These are phyloP conservation scores for Podaxis sp. DNA, from an alignment of 768 basidiomycete genomes.

Conservation along the genomic window DNA sequence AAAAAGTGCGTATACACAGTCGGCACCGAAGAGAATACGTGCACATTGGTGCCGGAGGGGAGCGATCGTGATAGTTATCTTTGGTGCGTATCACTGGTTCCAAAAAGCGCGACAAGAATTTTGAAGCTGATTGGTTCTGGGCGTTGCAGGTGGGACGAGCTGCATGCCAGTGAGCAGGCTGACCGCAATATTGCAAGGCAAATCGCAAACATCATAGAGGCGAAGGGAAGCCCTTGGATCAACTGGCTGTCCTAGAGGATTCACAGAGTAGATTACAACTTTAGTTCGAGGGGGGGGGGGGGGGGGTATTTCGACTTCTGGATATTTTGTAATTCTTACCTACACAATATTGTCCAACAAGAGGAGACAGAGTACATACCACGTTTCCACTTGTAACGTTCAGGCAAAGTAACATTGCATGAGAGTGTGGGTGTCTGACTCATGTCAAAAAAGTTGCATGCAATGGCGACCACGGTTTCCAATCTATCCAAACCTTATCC, in stretches of 20 bases:
- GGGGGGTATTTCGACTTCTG: neutral
- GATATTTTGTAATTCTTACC: too few species aligned
- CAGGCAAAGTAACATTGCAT: too few species aligned
- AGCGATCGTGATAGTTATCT: constrained; percentile 52
- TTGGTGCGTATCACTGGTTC: constrained; percentile 37
- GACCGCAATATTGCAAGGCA: constrained; percentile 50
- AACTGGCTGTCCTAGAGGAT: constrained; percentile 36
- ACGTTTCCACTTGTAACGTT: too few species aligned
- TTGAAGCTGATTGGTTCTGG: neutral
- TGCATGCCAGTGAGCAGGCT: constrained; percentile 58
- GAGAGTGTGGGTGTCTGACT: too few species aligned
- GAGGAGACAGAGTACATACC: too few species aligned
- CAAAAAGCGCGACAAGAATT: neutral
- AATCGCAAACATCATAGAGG: constrained; percentile 41
- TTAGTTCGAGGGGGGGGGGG: neutral
- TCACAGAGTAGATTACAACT: neutral
- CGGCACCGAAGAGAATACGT: constrained; percentile 17
- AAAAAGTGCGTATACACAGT: constrained; percentile 41
- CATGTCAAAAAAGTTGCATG: too few species aligned
- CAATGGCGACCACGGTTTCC: too few species aligned
- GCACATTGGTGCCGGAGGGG: constrained; percentile 26
- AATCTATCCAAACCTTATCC: too few species aligned
- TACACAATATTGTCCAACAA: too few species aligned
- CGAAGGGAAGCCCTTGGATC: constrained; percentile 39
- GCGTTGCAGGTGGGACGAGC: constrained; percentile 45